Evolutionary conservation across 139 green algal genomes (phyloP), one percentile per base, ranked within the genome.

Genomic region (Auxenochlorella pyrenoidosa): DNA sequence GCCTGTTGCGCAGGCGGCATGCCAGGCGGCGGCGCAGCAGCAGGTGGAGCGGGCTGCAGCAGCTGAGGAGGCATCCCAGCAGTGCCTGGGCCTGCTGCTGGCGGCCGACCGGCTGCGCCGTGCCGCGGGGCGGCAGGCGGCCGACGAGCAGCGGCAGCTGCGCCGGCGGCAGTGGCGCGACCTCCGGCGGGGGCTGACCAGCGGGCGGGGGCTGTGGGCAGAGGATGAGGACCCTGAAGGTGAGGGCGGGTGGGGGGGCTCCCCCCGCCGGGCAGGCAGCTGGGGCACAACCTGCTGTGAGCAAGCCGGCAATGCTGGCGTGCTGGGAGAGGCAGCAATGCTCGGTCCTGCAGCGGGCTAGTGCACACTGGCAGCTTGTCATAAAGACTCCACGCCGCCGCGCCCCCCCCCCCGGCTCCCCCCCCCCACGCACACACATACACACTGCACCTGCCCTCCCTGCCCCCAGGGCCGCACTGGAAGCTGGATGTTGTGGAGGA

Each of bases 401-500:
- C 72, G 38, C 38, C 47, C 10, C 8, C 47, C 47, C 47, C 26
- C 26, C 60, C 3, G 60, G n/a, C n/a, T n/a, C n/a, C n/a, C 18
- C 58, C 58, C 18, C 58, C 18, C 18, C 16, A 65, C 58, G 18
- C 58, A 65, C 16, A 15, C 58, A n/a, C n/a, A n/a, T n/a, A n/a
- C n/a, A n/a, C n/a, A n/a, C n/a, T n/a, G n/a, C n/a, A n/a, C n/a
- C n/a, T n/a, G n/a, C n/a, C n/a, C n/a, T n/a, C n/a, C n/a, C n/a
- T n/a, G n/a, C n/a, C 71, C 40, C 8, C 88, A 75, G 68, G 59
- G 0, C 58, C 76, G 60, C 91, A 91, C 78, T 94, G 89, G 89
- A 91, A 91, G 85, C 89, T 90, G 80, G 91, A 94, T 83, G 82
- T 59, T 4, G 36, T 38, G 18, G 91, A 94, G 78, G 91, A 94